Evolutionary conservation across 2,329 filamentous ascomycete species (phyloP), one percentile per base, ranked within the genome.

Genomic region (Calonectria hawksworthii): DNA sequence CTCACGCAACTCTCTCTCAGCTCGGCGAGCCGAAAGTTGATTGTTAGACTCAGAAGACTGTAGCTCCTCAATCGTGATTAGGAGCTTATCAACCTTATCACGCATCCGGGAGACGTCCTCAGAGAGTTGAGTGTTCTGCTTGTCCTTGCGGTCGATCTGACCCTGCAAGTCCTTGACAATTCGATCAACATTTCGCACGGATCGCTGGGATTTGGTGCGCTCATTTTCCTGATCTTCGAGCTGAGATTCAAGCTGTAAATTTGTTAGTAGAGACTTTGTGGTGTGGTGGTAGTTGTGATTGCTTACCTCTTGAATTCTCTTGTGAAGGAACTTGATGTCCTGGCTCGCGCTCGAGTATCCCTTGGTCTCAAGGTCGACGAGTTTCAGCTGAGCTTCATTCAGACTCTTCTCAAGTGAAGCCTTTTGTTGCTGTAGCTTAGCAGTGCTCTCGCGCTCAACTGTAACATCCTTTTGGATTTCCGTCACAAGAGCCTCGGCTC

Each of bases 311-410:
- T 98, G 96, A 78, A 99, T 95, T 66, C 96, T 92, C 82, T 96
- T 96, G 86, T 98, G 95, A 81, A 99, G 86, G 88, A 98, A 99
- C 82, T 97, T 94, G 79, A 99, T 95, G 85, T 99, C 96, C 81
- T 98, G 95, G 84, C 96, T 98, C 30, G 95, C 95, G 78, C 94
- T 98, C 26, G 96, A 97, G 86, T 98, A 99, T 68, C 96, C 96
- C 88, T 99, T 99, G 54, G 97, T 99, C 87, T 99, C 96, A 11
- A 99, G 90, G 83, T 99, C 97, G 68, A 99, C 94, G 71, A 98
- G 92, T 82, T 93, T 93, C 68, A 99, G 91, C 85, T 99, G 96
- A 32, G 96, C 90, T 84, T 99, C 96, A 84, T 96, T 98, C 66
- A 98, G 89, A 70, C 91, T 92, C 88, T 98, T 98, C 87, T 99